phyloP scores from a whole-genome alignment of 129 eudicot genomes.

The Chrysanthemum lavandulifolium region DNA sequence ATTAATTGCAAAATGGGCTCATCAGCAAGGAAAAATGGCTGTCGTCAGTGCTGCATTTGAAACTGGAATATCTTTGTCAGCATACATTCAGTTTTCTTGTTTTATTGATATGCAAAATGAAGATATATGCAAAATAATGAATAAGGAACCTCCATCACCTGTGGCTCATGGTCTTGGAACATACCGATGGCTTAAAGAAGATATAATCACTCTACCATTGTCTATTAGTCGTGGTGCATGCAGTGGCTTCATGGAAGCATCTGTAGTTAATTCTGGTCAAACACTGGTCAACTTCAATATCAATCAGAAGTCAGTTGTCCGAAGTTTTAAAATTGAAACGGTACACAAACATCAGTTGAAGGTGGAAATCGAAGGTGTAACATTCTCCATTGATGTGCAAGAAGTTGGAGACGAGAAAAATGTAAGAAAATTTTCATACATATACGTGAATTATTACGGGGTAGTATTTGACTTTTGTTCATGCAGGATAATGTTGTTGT shows the following conservation, averaged over 20 bases:
- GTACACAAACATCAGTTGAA: slow-evolving; percentile 35
- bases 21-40: slow-evolving; percentile 73
- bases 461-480: slow-evolving; percentile 1
- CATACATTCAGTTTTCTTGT: slow-evolving; percentile 63
- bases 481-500: slow-evolving; percentile 60
- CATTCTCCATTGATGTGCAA: slow-evolving; percentile 50
- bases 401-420: slow-evolving; percentile 54
- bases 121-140: slow-evolving; percentile 43
- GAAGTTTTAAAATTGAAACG: slow-evolving; percentile 19
- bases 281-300: slow-evolving; percentile 41
- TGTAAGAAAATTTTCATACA: slow-evolving; percentile 38
- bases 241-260: slow-evolving; percentile 62
- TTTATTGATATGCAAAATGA: slow-evolving; percentile 71
- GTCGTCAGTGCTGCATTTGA: slow-evolving; percentile 87
- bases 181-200: slow-evolving; percentile 81
- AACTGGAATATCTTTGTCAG: slow-evolving; percentile 70
- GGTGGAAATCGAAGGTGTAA: slow-evolving; percentile 42
- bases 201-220: slow-evolving; percentile 44
- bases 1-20: slow-evolving; percentile 86
- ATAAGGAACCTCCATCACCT: slow-evolving; percentile 35
- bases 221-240: slow-evolving; percentile 34
- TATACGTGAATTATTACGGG: background rate
- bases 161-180: slow-evolving; percentile 98
- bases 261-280: slow-evolving; percentile 58
- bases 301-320: slow-evolving; percentile 39